These are phyloP conservation scores for Fusarium sulawesiense DNA, from an alignment of 2,329 filamentous ascomycete species.

Conservation along the genomic window DNA sequence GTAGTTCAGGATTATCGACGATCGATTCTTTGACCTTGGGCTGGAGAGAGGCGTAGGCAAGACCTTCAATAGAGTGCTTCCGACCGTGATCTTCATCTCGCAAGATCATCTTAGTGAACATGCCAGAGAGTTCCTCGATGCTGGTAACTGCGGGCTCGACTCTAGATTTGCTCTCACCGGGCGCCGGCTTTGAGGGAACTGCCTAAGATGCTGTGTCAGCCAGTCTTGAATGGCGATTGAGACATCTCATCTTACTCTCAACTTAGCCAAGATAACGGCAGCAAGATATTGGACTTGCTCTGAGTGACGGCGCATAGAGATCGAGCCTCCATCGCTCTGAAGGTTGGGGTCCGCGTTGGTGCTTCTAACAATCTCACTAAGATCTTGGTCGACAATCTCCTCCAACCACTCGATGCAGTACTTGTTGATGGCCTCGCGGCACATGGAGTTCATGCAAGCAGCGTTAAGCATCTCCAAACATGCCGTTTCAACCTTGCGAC, in stretches of 20 bases:
- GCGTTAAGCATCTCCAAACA: conserved; percentile 91
- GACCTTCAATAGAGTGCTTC: conserved; percentile 84
- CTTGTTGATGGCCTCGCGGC: conserved; percentile 84
- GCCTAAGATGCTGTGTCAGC: conserved; percentile 66
- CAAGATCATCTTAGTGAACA: conserved; percentile 75
- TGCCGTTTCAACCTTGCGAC: conserved; percentile 84
- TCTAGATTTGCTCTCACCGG: conserved; percentile 56
- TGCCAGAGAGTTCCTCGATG: conserved; percentile 72
- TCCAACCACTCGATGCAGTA: conserved; percentile 90
- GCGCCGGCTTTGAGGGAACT: conserved; percentile 59
- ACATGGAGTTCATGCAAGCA: conserved; percentile 85
- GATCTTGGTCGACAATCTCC: conserved; percentile 80
- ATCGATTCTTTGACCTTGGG: conserved; percentile 87
- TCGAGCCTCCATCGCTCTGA: conserved; percentile 69
- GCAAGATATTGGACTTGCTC: conserved; percentile 72
- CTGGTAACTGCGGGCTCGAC: conserved; percentile 67
- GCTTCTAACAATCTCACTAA: conserved; percentile 63
- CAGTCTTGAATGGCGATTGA: conserved; percentile 50
- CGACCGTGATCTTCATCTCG: conserved; percentile 67
- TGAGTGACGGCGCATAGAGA: conserved; percentile 70
- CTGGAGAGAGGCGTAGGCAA: conserved; percentile 91
- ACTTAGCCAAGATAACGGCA: conserved; percentile 80
- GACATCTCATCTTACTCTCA: conserved; percentile 60
- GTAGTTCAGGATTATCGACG: conserved; percentile 72
- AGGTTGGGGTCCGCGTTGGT: conserved; percentile 66